These are phyloP conservation scores for Kwoniella mangroviensis DNA, from an alignment of 768 basidiomycete genomes.

Conservation along the genomic window DNA sequence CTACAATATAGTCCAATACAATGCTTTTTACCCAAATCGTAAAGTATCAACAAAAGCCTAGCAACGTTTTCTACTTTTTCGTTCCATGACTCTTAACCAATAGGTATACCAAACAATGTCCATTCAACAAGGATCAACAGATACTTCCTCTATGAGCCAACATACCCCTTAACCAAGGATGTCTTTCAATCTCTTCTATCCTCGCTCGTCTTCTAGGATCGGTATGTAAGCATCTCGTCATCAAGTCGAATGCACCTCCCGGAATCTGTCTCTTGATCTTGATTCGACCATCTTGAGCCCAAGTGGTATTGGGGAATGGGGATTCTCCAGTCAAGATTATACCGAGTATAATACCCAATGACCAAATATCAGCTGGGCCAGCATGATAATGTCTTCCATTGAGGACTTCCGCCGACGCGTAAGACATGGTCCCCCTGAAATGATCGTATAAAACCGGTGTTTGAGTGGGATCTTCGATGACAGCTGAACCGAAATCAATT, in stretches of 20 bases:
- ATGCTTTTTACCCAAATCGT: too few species aligned
- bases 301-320: conserved; percentile 53
- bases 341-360: conserved; percentile 60
- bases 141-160: conserved; percentile 31
- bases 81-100: neutral
- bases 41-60: too few species aligned
- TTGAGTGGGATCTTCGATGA: conserved; percentile 68
- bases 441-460: conserved; percentile 72
- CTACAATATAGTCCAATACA: too few species aligned
- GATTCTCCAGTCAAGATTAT: conserved; percentile 60
- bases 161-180: conserved; percentile 42
- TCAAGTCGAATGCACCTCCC: conserved; percentile 40
- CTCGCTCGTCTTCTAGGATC: conserved; percentile 45
- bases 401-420: conserved; percentile 58
- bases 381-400: conserved; percentile 57
- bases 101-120: neutral
- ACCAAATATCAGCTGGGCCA: conserved; percentile 60
- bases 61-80: too few species aligned
- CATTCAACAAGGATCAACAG: conserved; percentile 2
- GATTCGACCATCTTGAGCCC: conserved; percentile 44
- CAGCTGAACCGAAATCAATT: conserved; percentile 93
- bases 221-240: conserved; percentile 48
- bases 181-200: conserved; percentile 45
- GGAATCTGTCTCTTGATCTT: conserved; percentile 38
- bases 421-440: conserved; percentile 63